Conservation (phyloP, 1,139 yeast genomes). For the Scheffersomyces lignicola region DNA sequence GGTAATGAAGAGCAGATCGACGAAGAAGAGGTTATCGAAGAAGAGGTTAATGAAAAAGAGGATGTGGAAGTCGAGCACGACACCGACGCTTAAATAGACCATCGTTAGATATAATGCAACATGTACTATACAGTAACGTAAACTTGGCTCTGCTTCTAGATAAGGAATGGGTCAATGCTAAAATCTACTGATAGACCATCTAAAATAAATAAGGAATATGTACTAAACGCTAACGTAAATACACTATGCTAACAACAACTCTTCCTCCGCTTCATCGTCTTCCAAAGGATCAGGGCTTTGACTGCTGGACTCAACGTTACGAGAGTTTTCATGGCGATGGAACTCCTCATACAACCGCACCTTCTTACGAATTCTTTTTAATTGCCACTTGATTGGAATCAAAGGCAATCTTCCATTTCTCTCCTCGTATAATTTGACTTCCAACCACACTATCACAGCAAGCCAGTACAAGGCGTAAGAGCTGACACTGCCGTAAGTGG, state of each 20-base stretch:
- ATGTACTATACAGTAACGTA: too few relatives aligned
- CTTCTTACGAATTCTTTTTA: slow-evolving; percentile 54
- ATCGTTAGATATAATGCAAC: too few relatives aligned
- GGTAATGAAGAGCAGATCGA: not conserved
- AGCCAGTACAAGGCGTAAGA: slow-evolving; percentile 80
- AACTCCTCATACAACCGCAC: slow-evolving; percentile 22
- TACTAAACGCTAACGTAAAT: too few relatives aligned
- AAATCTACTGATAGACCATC: too few relatives aligned
- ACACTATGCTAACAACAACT: slow-evolving; percentile 10
- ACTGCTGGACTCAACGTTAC: too few relatives aligned
- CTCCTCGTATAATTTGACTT: slow-evolving; percentile 58
- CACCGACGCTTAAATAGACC: too few relatives aligned
- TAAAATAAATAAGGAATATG: not conserved
- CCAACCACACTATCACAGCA: slow-evolving; percentile 53
- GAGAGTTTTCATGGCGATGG: slow-evolving; percentile 4
- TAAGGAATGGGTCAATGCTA: too few relatives aligned
- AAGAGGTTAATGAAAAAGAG: too few relatives aligned
- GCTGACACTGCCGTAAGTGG: slow-evolving; percentile 88
- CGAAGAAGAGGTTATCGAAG: too few relatives aligned
- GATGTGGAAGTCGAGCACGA: too few relatives aligned
- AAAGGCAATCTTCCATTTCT: slow-evolving; percentile 59
- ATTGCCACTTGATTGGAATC: slow-evolving; percentile 62
- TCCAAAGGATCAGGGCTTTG: too few relatives aligned
- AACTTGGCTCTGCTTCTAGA: too few relatives aligned
- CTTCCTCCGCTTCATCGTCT: slow-evolving; percentile 9